These are phyloP conservation scores for Aspergillus bertholletiae DNA, from an alignment of 495 filamentous ascomycete genomes.

Conservation along the genomic window DNA sequence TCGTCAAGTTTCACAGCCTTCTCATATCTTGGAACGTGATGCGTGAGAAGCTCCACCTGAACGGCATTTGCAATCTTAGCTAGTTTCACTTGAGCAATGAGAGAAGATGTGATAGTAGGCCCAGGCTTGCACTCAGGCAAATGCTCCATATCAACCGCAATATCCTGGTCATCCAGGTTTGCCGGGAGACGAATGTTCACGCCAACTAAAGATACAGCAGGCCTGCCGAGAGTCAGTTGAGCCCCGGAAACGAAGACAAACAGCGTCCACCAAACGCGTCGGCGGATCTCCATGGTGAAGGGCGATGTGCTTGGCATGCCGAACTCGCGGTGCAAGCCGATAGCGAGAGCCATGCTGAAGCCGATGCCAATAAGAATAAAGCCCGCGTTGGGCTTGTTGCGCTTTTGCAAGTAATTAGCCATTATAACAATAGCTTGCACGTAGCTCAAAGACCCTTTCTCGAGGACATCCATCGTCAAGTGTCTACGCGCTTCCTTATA, in stretches of 20 bases:
- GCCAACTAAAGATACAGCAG: constrained; percentile 18
- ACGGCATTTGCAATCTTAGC: constrained; percentile 23
- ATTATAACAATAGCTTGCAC: constrained; percentile 18
- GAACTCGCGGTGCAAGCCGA: constrained; percentile 20
- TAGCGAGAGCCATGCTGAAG: constrained; percentile 21
- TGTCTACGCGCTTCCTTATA: constrained; percentile 17
- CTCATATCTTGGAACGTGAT: constrained; percentile 15
- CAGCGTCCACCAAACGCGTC: constrained; percentile 35
- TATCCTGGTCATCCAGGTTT: constrained; percentile 20
- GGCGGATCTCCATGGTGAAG: constrained; percentile 31
- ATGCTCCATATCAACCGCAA: constrained; percentile 22
- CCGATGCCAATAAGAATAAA: constrained; percentile 22
- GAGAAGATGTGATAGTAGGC: constrained; percentile 18
- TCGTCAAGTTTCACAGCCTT: constrained; percentile 16
- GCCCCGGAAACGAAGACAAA: constrained; percentile 21
- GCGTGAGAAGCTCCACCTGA: constrained; percentile 20
- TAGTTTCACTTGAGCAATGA: constrained; percentile 22
- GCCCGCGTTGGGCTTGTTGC: constrained; percentile 20
- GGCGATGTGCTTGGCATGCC: constrained; percentile 22
- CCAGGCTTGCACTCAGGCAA: constrained; percentile 10
- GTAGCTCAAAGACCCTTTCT: constrained; percentile 20
- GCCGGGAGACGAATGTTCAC: constrained; percentile 19
- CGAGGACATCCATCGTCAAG: constrained; percentile 17
- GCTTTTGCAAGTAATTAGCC: constrained; percentile 21
- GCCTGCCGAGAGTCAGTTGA: constrained; percentile 17